Conservation (phyloP, 177 flowering plant genomes). For the Vitis hybrid region DNA sequence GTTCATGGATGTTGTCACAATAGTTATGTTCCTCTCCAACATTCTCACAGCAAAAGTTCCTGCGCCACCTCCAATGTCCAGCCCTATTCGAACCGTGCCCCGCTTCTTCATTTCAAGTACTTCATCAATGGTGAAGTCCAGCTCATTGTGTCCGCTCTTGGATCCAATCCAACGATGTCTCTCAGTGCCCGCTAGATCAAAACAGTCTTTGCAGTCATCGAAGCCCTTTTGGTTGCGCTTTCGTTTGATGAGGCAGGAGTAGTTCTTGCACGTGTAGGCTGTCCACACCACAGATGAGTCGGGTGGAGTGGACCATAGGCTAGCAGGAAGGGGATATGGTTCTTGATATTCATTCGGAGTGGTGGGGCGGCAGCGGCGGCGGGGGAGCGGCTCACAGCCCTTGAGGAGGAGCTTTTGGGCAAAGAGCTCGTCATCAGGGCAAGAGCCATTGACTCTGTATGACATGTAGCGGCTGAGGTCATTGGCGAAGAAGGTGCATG, state of each 20-base stretch:
- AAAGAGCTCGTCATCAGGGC: slow-evolving; percentile 57
- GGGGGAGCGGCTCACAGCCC: slow-evolving; percentile 77
- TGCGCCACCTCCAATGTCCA: slow-evolving; percentile 68
- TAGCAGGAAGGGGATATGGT: slow-evolving; percentile 47
- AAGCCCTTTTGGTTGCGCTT: slow-evolving; percentile 34
- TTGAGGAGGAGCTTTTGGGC: slow-evolving; percentile 60
- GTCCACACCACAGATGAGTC: slow-evolving; percentile 61
- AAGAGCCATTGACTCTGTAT: slow-evolving; percentile 47
- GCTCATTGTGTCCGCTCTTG: slow-evolving; percentile 6
- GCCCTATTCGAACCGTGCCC: slow-evolving; percentile 58
- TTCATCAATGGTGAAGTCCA: slow-evolving; percentile 54
- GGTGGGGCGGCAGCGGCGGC: slow-evolving; percentile 61
- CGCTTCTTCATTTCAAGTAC: slow-evolving; percentile 41
- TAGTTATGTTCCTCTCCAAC: slow-evolving; percentile 57
- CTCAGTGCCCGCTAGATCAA: slow-evolving; percentile 54
- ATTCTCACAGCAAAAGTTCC: slow-evolving; percentile 65
- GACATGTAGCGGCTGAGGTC: slow-evolving; percentile 50
- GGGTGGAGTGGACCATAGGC: slow-evolving; percentile 57
- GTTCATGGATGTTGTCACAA: slow-evolving; percentile 65
- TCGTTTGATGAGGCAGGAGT: slow-evolving; percentile 51
- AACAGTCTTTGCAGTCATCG: slow-evolving; percentile 74
- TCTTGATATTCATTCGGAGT: slow-evolving; percentile 31
- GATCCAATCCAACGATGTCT: slow-evolving; percentile 35
- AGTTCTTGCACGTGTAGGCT: slow-evolving; percentile 62
- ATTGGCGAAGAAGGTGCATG: slow-evolving; percentile 38